Conservation (phyloP, 1,284 basidiomycete genomes). For the Boletellus deceptivus region DNA sequence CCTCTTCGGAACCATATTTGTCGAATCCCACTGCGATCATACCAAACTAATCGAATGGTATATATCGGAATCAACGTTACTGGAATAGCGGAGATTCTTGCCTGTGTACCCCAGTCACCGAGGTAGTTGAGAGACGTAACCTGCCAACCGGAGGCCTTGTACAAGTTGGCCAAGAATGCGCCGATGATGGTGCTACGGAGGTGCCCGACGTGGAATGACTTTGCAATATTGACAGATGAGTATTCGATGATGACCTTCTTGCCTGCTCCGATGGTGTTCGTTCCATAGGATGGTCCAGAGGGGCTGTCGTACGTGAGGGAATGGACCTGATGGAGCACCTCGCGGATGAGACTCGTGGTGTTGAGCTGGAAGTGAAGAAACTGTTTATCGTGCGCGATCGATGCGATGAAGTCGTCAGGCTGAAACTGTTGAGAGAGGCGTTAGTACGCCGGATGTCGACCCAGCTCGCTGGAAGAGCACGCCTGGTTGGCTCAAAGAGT, state of each 20-base stretch:
- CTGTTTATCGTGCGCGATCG: conserved; percentile 66
- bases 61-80: conserved; percentile 2
- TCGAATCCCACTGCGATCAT: conserved; percentile 92
- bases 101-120: conserved; percentile 93
- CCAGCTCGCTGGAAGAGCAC: background rate
- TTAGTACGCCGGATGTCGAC: background rate
- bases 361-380: conserved; percentile 85
- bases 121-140: conserved; percentile 92
- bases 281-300: conserved; percentile 68
- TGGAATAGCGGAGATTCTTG: conserved; percentile 30
- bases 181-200: conserved; percentile 97
- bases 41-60: conserved; percentile 55
- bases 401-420: conserved; percentile 66
- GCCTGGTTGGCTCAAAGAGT: background rate
- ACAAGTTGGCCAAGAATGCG: conserved; percentile 88
- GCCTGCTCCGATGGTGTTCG: conserved; percentile 71
- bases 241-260: conserved; percentile 87
- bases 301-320: conserved; percentile 61
- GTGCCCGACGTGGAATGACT: conserved; percentile 98
- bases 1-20: conserved; percentile 85
- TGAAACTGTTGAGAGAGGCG: conserved; percentile 49
- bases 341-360: conserved; percentile 67
- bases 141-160: conserved; percentile 92
- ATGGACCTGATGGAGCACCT: conserved; percentile 83
- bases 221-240: conserved; percentile 97